Conservation (phyloP, 2,329 filamentous ascomycete genomes). For the Xylariales sp. region DNA sequence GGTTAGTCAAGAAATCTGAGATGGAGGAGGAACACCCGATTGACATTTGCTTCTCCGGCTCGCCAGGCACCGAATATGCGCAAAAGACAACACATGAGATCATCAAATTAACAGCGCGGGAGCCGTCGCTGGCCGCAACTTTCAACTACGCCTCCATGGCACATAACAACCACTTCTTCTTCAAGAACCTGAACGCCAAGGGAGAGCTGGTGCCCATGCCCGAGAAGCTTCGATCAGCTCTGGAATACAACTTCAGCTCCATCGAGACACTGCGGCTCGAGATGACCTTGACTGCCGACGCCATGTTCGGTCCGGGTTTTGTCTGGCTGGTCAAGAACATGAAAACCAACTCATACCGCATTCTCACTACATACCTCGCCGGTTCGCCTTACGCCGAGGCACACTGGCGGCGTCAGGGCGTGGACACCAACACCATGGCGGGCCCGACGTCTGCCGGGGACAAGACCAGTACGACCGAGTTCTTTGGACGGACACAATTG, state of each 20-base stretch:
- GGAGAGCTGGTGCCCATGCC: constrained; percentile 12
- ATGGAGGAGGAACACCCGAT: no score
- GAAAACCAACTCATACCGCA: constrained; percentile 46
- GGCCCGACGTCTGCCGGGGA: constrained; percentile 25
- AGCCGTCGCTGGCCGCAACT: constrained; percentile 68
- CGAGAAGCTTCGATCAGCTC: constrained; percentile 45
- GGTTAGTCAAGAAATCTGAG: constrained; percentile 57
- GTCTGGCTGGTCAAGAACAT: constrained; percentile 79
- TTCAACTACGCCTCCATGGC: constrained; percentile 99
- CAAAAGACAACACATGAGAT: constrained; percentile 61
- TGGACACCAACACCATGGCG: constrained; percentile 65
- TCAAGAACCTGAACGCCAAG: constrained; percentile 46
- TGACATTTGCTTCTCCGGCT: no score
- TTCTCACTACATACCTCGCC: constrained; percentile 86
- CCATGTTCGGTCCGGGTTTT: constrained; percentile 97
- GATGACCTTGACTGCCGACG: constrained; percentile 72
- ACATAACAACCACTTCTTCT: constrained; percentile 86
- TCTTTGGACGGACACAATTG: constrained; percentile 33
- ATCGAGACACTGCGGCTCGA: constrained; percentile 76
- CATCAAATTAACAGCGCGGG: constrained; percentile 70
- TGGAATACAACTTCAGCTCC: constrained; percentile 72
- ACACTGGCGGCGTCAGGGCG: constrained; percentile 67
- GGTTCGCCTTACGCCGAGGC: constrained; percentile 83
- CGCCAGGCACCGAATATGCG: constrained; percentile 62
- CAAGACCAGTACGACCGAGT: constrained; percentile 26